phyloP scores from a whole-genome alignment of 345 rosid genomes.

The Salix suchowensis region DNA sequence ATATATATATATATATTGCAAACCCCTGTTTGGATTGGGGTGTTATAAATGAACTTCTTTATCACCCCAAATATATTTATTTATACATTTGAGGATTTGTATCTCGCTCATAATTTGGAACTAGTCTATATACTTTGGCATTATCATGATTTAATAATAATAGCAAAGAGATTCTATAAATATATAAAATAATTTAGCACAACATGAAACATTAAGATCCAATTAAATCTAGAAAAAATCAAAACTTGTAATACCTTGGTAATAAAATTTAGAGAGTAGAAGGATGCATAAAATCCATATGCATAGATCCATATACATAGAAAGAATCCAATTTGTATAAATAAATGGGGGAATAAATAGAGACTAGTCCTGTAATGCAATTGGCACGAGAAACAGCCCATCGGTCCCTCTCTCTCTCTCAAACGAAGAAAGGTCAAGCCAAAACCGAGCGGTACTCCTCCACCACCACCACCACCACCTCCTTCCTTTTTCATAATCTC shows the following conservation, averaged over 20 bases:
- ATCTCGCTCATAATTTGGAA: background rate
- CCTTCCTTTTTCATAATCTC: background rate
- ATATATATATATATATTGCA: no score
- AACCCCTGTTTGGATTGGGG: no score
- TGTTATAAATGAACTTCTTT: background rate
- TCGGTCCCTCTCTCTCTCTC: constrained; percentile 2
- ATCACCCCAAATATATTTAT: no score
- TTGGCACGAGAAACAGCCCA: background rate
- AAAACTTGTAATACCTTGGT: background rate
- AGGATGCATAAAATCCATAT: background rate
- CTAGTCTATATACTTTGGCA: background rate
- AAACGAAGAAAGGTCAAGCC: constrained; percentile 6
- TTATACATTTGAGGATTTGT: no score
- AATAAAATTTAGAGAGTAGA: background rate
- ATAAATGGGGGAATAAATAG: background rate
- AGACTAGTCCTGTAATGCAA: background rate
- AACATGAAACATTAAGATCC: no score
- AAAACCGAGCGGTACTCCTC: background rate
- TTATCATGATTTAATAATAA: no score
- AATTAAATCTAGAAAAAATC: background rate
- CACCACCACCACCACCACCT: background rate
- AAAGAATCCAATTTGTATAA: background rate
- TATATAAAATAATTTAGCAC: no score
- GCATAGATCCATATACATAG: background rate
- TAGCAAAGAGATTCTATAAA: no score